These are phyloP conservation scores for Auxenochlorella protothecoides DNA, from an alignment of 139 green algal genomes.

Conservation along the genomic window DNA sequence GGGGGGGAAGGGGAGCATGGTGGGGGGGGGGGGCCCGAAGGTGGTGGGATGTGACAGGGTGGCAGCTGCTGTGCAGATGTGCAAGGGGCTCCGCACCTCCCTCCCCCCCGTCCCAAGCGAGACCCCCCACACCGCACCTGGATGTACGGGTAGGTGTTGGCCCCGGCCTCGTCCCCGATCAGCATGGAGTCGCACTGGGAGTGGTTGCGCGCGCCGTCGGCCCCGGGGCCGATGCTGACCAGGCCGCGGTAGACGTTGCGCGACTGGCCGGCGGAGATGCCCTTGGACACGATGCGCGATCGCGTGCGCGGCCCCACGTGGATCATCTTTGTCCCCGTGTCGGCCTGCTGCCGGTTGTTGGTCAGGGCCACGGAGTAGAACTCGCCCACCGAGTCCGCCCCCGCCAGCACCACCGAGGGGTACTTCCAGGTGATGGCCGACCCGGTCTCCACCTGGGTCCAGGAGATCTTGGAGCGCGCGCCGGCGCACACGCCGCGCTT, in stretches of 20 bases:
- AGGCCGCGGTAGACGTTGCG: slow-evolving; percentile 81
- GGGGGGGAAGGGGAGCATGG: background rate
- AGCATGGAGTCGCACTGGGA: slow-evolving; percentile 99
- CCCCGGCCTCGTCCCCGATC: slow-evolving; percentile 90
- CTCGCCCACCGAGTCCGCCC: slow-evolving; percentile 89
- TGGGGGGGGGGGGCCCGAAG: background rate
- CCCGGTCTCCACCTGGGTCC: slow-evolving; percentile 99
- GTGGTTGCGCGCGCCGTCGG: slow-evolving; percentile 81
- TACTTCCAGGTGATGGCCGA: slow-evolving; percentile 99
- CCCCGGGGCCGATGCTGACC: slow-evolving; percentile 63
- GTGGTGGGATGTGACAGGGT: background rate
- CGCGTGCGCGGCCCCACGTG: slow-evolving; percentile 96
- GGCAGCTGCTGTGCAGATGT: too few relatives aligned
- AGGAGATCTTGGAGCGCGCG: slow-evolving; percentile 91
- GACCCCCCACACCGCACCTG: slow-evolving; percentile 28
- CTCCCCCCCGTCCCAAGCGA: background rate
- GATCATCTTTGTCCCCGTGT: slow-evolving; percentile 95
- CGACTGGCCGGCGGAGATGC: slow-evolving; percentile 83
- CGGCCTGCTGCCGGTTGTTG: slow-evolving; percentile 89
- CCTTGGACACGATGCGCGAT: slow-evolving; percentile 94
- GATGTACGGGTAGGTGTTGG: slow-evolving; percentile 99
- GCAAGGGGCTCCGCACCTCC: background rate
- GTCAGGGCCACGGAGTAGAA: slow-evolving; percentile 98
- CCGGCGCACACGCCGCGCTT: slow-evolving; percentile 94
- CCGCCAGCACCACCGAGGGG: slow-evolving; percentile 82